Base-by-base conservation (phyloP, 805 yeast genomes). In the Zygoascus biomembranicola region DNA sequence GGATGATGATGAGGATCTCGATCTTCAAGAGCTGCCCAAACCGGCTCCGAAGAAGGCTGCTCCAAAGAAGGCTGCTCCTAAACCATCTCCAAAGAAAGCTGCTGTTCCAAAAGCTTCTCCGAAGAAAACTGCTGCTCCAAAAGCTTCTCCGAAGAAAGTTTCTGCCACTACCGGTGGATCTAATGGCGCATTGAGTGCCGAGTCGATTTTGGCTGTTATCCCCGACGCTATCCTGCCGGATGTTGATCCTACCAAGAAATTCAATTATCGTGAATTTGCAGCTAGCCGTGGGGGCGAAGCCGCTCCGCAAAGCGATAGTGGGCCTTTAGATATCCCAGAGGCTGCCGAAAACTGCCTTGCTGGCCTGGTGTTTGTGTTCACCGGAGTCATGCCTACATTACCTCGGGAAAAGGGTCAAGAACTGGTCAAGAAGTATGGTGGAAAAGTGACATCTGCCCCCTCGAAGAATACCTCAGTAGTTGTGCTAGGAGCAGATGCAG, bases 401-500 rank as follows among this genome's bases (percentile, higher is more conserved):
- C 86, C 87, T 54, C 78, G 99, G 57, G 84, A 79, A 0, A 82
- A 80, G 19, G 83, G 90, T 31, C 95, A 87, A 63, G 74, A 77
- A 23, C 64, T 87, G 11, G 96, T 97, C 5, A 84, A 87, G 61
- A 77, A 78, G 58, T 89, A 92, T 63, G 99, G 99, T 14, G 99
- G 96, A 2, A 83, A 83, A 61, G 95, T 92, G 16, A 87, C 72
- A 0, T 82, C 87, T 61, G 79, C 96, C 0, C 84, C 92, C 26
- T 86, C 94, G 53, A 81, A 88, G 10, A 87, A 85, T 63, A 94
- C 99, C 0, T 79, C 89, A 23, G 74, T 90, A 47, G 96, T 92
- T 1, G 97, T 94, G 1, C 75, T 94, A 32, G 99, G 99, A 8
- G 89, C 78, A 51, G 97, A 94, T 60, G 98, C 99, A 1, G 99